Evolutionary conservation across 306 rosid species (phyloP).

Genomic region (Erythrophleum fordii): DNA sequence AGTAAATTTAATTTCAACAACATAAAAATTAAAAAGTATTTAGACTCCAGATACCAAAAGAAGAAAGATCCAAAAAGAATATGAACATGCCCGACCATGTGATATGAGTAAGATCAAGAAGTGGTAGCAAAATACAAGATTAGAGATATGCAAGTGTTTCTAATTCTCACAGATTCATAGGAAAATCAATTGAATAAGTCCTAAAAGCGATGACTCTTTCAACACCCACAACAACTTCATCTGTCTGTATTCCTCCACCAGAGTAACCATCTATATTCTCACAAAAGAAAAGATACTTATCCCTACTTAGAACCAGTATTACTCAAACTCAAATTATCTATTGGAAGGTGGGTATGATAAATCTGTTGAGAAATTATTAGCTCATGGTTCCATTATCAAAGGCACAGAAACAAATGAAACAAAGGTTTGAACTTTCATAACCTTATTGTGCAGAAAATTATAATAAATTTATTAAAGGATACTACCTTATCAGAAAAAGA

Average conservation of each 20-base stretch:
- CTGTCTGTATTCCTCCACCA: neutral
- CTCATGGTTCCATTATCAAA: neutral
- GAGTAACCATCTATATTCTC: constrained; percentile 4
- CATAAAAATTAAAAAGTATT: neutral
- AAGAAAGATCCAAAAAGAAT: constrained; percentile 12
- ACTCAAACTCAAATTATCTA: neutral
- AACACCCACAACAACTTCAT: neutral
- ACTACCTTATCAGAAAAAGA: neutral
- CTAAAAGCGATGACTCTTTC: neutral
- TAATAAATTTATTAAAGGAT: neutral
- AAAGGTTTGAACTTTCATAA: neutral
- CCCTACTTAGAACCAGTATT: neutral
- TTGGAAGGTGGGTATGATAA: neutral
- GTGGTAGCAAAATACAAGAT: neutral
- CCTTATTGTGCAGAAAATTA: neutral
- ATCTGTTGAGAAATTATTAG: neutral
- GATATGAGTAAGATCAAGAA: constrained; percentile 1
- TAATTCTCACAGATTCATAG: neutral
- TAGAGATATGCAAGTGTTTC: neutral
- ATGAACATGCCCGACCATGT: constrained; percentile 6
- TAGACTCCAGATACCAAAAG: neutral
- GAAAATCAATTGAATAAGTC: constrained; percentile 1
- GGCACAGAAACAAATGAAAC: neutral
- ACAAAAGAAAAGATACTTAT: neutral
- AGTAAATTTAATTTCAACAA: constrained; percentile 20